These are phyloP conservation scores for Magnaporthales sp. DNA, from an alignment of 2,329 filamentous ascomycete species.

Conservation along the genomic window DNA sequence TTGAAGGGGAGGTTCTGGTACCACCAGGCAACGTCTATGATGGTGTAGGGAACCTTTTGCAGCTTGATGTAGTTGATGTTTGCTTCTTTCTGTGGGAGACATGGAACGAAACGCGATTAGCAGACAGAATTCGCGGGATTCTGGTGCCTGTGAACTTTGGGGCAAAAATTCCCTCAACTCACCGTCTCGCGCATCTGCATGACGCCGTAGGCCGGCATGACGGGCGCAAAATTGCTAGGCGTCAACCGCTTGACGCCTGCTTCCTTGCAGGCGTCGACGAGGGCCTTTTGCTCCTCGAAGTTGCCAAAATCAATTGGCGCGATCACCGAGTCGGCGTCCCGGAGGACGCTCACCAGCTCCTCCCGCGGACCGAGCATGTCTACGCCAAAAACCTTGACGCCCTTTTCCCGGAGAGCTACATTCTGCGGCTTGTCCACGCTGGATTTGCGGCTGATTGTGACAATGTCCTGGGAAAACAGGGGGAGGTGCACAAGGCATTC, in stretches of 20 bases:
- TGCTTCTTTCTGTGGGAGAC: constrained; percentile 32
- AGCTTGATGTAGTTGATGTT: constrained; percentile 39
- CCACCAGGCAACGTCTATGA: constrained; percentile 53
- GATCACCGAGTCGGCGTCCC: constrained; percentile 19
- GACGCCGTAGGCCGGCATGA: constrained; percentile 7
- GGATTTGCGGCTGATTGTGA: constrained; percentile 2
- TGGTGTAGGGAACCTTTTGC: constrained; percentile 41
- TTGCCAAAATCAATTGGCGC: constrained; percentile 16
- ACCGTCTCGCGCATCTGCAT: constrained; percentile 9
- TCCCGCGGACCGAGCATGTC: constrained; percentile 7
- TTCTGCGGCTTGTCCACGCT: constrained; percentile 1
- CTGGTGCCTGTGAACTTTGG: too few species aligned
- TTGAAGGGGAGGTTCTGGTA: constrained; percentile 32
- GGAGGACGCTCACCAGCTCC: constrained; percentile 13
- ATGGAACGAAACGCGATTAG: too few species aligned
- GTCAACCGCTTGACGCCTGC: constrained; percentile 22
- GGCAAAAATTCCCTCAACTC: too few species aligned
- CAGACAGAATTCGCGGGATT: too few species aligned
- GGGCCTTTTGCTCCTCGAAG: constrained; percentile 11
- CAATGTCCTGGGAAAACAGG: constrained; percentile 5
- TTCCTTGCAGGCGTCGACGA: constrained; percentile 20
- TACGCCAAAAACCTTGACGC: constrained; percentile 1
- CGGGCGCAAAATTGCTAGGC: constrained; percentile 9
- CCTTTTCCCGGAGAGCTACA: constrained; percentile 1
- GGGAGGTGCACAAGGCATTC: too few species aligned